These are phyloP conservation scores for Crithidia bombi DNA, from an alignment of 208 protist species.

Conservation along the genomic window DNA sequence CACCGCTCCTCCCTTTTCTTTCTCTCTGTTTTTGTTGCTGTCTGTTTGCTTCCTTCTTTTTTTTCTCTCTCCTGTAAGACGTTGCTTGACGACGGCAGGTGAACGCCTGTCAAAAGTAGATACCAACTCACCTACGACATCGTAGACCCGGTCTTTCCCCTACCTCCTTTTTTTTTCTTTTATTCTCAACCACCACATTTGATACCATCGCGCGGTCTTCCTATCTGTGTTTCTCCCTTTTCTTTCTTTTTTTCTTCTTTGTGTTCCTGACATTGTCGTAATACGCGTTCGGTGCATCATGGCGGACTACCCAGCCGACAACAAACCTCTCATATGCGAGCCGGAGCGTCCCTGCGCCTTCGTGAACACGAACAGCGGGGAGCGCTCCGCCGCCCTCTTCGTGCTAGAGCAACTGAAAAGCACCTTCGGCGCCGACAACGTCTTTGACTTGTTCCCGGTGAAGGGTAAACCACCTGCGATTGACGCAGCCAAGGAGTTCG, in stretches of 20 bases:
- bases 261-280: slow-evolving; percentile 4
- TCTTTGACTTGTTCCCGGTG: slow-evolving; percentile 63
- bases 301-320: slow-evolving; percentile 32
- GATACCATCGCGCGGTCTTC: too few relatives aligned
- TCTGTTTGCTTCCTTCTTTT: too few relatives aligned
- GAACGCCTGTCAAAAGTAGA: too few relatives aligned
- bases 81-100: too few relatives aligned
- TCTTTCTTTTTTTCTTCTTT: slow-evolving; percentile 15
- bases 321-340: background rate
- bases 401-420: slow-evolving; percentile 44
- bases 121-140: too few relatives aligned
- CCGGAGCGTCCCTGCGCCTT: slow-evolving; percentile 37
- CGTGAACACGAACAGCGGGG: slow-evolving; percentile 56
- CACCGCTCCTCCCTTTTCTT: too few relatives aligned
- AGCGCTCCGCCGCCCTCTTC: slow-evolving; percentile 55
- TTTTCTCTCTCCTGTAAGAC: too few relatives aligned
- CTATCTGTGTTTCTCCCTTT: slow-evolving; percentile 10
- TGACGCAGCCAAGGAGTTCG: slow-evolving; percentile 53
- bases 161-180: too few relatives aligned
- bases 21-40: too few relatives aligned
- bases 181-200: too few relatives aligned
- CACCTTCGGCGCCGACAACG: slow-evolving; percentile 40
- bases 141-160: too few relatives aligned
- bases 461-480: slow-evolving; percentile 35
- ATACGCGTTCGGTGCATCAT: background rate